These are phyloP conservation scores for Venturia asperata DNA, from an alignment of 2,329 filamentous ascomycete species.

Conservation along the genomic window DNA sequence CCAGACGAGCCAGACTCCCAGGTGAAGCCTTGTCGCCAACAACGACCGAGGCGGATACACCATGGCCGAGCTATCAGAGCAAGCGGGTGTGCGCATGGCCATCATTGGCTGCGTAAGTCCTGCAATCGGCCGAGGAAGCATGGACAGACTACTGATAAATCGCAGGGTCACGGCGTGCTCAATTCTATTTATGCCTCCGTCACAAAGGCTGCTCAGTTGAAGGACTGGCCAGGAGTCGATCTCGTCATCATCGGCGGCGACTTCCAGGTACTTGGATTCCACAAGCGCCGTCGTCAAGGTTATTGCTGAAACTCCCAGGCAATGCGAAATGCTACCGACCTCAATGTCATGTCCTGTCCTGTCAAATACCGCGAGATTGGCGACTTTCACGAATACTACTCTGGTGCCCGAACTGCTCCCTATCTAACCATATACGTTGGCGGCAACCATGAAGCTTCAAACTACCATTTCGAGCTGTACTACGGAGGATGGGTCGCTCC, in stretches of 20 bases:
- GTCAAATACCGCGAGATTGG: conserved; percentile 79
- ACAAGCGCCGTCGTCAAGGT: conserved; percentile 18
- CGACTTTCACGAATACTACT: conserved; percentile 94
- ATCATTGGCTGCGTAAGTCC: conserved; percentile 74
- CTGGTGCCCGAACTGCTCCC: conserved; percentile 66
- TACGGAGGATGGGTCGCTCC: conserved; percentile 96
- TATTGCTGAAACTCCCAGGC: conserved; percentile 46
- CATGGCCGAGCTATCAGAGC: conserved; percentile 7
- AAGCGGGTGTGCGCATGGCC: conserved; percentile 45
- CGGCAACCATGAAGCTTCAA: conserved; percentile 92
- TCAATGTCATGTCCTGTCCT: conserved; percentile 84
- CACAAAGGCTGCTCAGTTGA: conserved; percentile 57
- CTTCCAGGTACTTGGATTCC: conserved; percentile 60
- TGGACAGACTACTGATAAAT: conserved; percentile 23
- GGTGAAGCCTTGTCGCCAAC: not conserved
- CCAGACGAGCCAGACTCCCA: not conserved
- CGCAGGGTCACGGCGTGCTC: conserved; percentile 80
- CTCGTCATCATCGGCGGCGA: conserved; percentile 92
- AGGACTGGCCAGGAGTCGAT: conserved; percentile 76
- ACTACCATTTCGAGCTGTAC: conserved; percentile 83
- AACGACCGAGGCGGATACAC: not conserved
- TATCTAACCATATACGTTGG: conserved; percentile 88
- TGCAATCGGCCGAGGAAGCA: conserved; percentile 2
- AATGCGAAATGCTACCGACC: conserved; percentile 78
- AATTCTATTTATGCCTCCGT: conserved; percentile 86